Conservation (phyloP, 768 basidiomycete species). For the Tremella fuciformis region DNA sequence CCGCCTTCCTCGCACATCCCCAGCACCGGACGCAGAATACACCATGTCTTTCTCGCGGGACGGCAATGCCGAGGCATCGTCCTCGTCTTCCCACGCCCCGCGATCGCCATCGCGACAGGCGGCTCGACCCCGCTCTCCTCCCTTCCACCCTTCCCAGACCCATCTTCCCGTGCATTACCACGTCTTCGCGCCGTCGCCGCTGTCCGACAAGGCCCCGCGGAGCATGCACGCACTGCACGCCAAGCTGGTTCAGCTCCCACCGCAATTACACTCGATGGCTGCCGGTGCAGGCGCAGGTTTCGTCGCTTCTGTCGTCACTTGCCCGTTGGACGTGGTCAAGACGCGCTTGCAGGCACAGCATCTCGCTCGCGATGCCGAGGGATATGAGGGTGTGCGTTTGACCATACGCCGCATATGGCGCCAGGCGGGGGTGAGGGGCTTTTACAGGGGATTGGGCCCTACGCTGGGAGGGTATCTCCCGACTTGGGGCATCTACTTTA, state of each 20-base stretch:
- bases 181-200: not conserved
- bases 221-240: not conserved
- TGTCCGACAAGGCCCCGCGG: not conserved
- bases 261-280: constrained; percentile 52
- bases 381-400: constrained; percentile 71
- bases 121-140: not conserved
- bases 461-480: constrained; percentile 95
- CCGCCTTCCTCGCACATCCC: too few relatives aligned
- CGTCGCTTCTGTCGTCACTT: constrained; percentile 87
- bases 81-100: constrained; percentile 14
- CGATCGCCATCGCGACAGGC: constrained; percentile 8
- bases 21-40: not conserved
- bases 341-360: constrained; percentile 96
- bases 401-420: constrained; percentile 61
- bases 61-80: constrained; percentile 30
- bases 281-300: constrained; percentile 95
- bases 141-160: not conserved
- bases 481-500: constrained; percentile 98
- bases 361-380: constrained; percentile 63
- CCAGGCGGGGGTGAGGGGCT: constrained; percentile 75
- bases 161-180: constrained; percentile 6
- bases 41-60: constrained; percentile 18
- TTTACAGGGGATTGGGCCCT: constrained; percentile 96
- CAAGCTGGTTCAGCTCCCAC: constrained; percentile 23
- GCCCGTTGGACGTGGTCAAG: constrained; percentile 96